A percentile compares a stretch with the other conserved stretches of the same genome.
Evolutionary conservation across 139 green algal genomes (phyloP).

Genomic region (Astrephomene gubernaculifera): DNA sequence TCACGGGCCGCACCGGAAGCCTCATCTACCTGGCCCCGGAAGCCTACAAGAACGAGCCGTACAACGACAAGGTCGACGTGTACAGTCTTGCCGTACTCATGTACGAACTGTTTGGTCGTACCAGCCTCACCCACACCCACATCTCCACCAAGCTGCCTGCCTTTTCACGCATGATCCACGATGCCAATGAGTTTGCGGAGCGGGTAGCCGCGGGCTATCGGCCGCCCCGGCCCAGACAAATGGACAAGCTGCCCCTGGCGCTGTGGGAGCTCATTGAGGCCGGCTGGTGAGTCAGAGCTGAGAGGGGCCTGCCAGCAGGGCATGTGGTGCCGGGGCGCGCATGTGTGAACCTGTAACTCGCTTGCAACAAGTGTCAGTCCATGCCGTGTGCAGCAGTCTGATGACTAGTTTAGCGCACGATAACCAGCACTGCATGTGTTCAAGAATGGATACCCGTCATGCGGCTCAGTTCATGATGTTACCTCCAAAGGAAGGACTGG

Average conservation of each 20-base stretch:
- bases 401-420: neutral
- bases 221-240: slow-evolving; percentile 25
- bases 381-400: too few relatives aligned
- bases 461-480: neutral
- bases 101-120: slow-evolving; percentile 45
- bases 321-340: neutral
- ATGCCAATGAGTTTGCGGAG: slow-evolving; percentile 35
- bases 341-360: too few relatives aligned
- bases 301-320: neutral
- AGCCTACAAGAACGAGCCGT: slow-evolving; percentile 65
- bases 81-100: slow-evolving; percentile 33
- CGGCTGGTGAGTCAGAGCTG: slow-evolving; percentile 7
- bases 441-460: neutral
- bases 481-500: too few relatives aligned
- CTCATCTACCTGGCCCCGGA: slow-evolving; percentile 79
- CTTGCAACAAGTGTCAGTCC: too few relatives aligned
- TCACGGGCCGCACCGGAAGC: slow-evolving; percentile 55
- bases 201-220: slow-evolving; percentile 38
- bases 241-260: slow-evolving; percentile 25
- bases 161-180: slow-evolving; percentile 27
- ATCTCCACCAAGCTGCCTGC: slow-evolving; percentile 42
- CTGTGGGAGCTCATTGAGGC: slow-evolving; percentile 42
- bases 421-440: neutral
- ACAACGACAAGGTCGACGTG: slow-evolving; percentile 73
- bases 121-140: slow-evolving; percentile 35